Evolutionary conservation across 441 rosid genomes (phyloP), one percentile per base, ranked within the genome.

Genomic region (Pelargonium fulgidum): DNA sequence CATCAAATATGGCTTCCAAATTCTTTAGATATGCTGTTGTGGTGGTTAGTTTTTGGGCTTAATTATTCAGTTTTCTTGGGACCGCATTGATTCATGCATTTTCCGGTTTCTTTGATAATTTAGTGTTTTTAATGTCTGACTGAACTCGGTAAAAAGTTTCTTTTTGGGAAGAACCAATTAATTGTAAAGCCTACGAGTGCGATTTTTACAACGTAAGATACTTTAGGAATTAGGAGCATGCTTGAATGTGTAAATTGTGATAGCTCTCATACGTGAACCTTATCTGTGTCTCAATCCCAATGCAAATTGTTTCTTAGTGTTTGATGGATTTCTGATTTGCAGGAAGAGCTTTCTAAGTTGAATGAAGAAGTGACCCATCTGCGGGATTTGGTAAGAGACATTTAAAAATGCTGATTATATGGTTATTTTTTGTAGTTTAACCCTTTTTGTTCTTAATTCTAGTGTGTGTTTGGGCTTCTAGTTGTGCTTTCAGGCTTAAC

Each of bases 321-420:
- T 22, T 62, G 65, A 29, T 62, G 65, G 65, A 58, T 68, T 47
- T n/a, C 73, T 67, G 48, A 67, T 56, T 66, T 73, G 84, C 95
- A 92, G 98, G 83, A 75, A 68, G 89, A 92, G 81, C 73, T 90
- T 76, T 78, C 86, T 71, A 80, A 86, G 79, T 80, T 92, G 74
- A 80, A 47, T 70, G 84, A 86, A 68, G 87, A 92, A 79, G 79
- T 82, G 70, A 56, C 7, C 26, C 80, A 81, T 77, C 76, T 92
- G 80, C 88, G 82, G 75, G 72, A 68, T 75, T 61, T 79, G 87
- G 97, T 91, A 81, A 77, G 79, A 29, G 58, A 26, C 19, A 39
- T 36, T 62, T 39, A 41, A 14, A 29, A n/a, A 45, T 24, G 22
- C 45, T 39, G 11, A 12, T 63, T 63, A 4, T 56, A 41, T 41